These are phyloP conservation scores for Ciborinia camelliae DNA, from an alignment of 2,329 filamentous ascomycete species.

Conservation along the genomic window DNA sequence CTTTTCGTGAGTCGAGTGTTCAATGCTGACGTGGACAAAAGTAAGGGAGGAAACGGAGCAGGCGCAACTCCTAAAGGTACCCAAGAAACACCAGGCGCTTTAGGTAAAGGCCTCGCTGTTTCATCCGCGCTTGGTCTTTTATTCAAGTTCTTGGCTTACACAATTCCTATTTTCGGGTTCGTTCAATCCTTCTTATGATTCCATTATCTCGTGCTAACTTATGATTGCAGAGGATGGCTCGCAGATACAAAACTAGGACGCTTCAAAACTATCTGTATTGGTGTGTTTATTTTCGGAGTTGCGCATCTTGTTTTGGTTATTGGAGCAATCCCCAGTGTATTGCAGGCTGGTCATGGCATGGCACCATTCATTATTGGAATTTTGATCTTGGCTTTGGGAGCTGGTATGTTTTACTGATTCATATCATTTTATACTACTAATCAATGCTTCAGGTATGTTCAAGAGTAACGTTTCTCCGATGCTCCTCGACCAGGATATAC, in stretches of 20 bases:
- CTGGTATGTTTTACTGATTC: constrained; percentile 37
- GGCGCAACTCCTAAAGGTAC: constrained; percentile 40
- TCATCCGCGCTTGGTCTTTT: constrained; percentile 53
- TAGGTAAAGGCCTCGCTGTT: constrained; percentile 54
- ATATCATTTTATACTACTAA: constrained; percentile 43
- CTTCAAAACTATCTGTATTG: constrained; percentile 56
- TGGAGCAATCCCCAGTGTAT: constrained; percentile 26
- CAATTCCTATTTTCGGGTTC: constrained; percentile 35
- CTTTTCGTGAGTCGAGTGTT: neutral
- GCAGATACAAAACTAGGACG: constrained; percentile 65
- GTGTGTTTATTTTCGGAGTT: constrained; percentile 52
- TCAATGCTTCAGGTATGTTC: constrained; percentile 58
- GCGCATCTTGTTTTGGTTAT: constrained; percentile 57
- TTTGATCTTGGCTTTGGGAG: constrained; percentile 32
- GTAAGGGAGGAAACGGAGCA: constrained; percentile 40
- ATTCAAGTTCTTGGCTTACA: constrained; percentile 49
- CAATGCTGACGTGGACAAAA: neutral
- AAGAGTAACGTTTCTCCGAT: constrained; percentile 66
- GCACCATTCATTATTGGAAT: constrained; percentile 38
- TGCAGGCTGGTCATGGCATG: constrained; percentile 59
- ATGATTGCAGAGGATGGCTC: constrained; percentile 44
- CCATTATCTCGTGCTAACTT: constrained; percentile 38
- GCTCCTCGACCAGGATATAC: constrained; percentile 55
- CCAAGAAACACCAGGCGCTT: constrained; percentile 49
- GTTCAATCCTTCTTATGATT: constrained; percentile 26